phyloP scores from a whole-genome alignment of 352 stramenopile species.

The Globisporangium lucens region DNA sequence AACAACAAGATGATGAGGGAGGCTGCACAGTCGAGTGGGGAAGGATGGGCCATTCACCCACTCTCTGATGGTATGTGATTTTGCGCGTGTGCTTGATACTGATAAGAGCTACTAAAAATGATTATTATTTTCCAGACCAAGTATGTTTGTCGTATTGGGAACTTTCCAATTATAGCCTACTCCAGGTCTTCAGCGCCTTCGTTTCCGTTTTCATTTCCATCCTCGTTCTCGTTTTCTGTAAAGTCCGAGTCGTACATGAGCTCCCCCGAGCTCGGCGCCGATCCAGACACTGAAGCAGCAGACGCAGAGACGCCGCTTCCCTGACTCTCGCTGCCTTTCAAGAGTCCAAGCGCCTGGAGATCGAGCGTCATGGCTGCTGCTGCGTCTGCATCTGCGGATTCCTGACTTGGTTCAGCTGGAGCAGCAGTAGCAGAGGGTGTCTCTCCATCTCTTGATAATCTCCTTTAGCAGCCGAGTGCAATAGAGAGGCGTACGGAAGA shows the following conservation, averaged over 20 bases:
- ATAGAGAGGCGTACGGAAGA: neutral
- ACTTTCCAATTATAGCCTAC: neutral
- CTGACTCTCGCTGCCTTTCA: constrained; percentile 7
- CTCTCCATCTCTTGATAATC: neutral
- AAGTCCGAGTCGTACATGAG: constrained; percentile 28
- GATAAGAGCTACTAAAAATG: neutral
- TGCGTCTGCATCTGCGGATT: neutral
- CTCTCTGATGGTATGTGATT: neutral
- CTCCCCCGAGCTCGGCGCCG: neutral
- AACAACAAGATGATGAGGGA: neutral
- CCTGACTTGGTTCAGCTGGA: neutral
- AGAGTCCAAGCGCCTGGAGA: neutral
- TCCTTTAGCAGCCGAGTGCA: neutral
- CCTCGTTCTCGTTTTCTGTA: constrained; percentile 16
- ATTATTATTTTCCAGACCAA: neutral
- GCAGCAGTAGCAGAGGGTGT: neutral
- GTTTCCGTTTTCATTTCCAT: neutral
- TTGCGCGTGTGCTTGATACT: neutral
- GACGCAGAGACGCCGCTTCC: neutral
- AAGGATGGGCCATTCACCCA: neutral
- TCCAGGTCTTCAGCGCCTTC: neutral
- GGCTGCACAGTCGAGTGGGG: neutral
- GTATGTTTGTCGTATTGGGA: neutral
- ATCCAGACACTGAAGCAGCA: neutral
- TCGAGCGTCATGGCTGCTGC: neutral